These are phyloP conservation scores for Boletus barrowsii DNA, from an alignment of 768 basidiomycete genomes.

Conservation along the genomic window DNA sequence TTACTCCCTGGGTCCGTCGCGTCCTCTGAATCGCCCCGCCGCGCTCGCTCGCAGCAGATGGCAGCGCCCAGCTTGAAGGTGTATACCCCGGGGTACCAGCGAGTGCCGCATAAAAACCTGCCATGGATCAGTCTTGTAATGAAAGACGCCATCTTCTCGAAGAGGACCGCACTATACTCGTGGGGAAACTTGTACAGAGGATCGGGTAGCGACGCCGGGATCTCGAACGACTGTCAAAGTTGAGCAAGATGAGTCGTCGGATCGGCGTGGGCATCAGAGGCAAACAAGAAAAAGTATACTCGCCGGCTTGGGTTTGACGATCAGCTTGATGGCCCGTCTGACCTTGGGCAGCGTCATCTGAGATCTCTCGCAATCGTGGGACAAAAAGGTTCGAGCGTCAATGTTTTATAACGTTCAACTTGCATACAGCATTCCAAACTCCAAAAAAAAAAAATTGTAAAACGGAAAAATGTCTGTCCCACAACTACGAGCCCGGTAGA, in stretches of 20 bases:
- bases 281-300: constrained; percentile 6
- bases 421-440: constrained; percentile 11
- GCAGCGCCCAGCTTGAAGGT: constrained; percentile 5
- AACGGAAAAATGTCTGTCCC: constrained; percentile 48
- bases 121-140: background rate
- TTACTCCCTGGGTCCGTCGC: background rate
- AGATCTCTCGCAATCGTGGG: too few relatives aligned
- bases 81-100: constrained; percentile 15
- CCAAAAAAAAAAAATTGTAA: background rate
- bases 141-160: background rate
- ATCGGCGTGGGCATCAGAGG: background rate
- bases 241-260: background rate
- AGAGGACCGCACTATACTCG: constrained; percentile 15
- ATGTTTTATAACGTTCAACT: background rate
- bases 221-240: constrained; percentile 21
- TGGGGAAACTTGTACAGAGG: constrained; percentile 26
- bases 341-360: constrained; percentile 14
- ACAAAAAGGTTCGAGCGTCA: background rate
- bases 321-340: constrained; percentile 17
- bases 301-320: constrained; percentile 30
- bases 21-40: background rate
- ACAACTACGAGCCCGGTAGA: constrained; percentile 60
- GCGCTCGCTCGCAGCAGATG: background rate
- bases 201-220: constrained; percentile 25
- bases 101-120: constrained; percentile 25